Conservation (phyloP, 2,329 filamentous ascomycete species). For the Fusarium compactum region DNA sequence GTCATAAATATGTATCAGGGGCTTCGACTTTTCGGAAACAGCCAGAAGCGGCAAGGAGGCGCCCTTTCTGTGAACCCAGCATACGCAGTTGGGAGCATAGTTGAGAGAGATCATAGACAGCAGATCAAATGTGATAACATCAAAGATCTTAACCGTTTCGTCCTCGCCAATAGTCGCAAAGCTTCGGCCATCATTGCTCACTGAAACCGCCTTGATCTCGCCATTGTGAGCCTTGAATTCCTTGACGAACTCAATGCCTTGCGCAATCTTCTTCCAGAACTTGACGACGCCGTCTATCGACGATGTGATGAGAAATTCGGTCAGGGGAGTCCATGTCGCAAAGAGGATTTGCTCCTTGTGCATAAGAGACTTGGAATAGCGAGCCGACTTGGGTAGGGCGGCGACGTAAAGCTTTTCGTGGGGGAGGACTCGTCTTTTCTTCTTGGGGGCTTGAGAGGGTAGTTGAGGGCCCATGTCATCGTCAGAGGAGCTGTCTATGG, state of each 20-base stretch:
- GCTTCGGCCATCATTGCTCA: conserved; percentile 90
- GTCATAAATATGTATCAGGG: conserved; percentile 85
- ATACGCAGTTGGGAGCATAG: conserved; percentile 80
- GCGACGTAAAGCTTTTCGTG: conserved; percentile 97
- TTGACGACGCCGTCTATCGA: conserved; percentile 97
- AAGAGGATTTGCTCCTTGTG: conserved; percentile 95
- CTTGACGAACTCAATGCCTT: conserved; percentile 97
- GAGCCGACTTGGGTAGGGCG: conserved; percentile 81
- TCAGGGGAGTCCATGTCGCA: conserved; percentile 86
- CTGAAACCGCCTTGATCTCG: conserved; percentile 84
- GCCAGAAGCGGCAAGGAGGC: conserved; percentile 90
- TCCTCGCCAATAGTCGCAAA: conserved; percentile 90
- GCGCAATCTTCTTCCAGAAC: conserved; percentile 97
- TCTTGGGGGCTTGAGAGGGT: conserved; percentile 84
- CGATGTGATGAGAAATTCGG: conserved; percentile 95
- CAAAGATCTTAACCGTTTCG: conserved; percentile 83
- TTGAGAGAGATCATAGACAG: conserved; percentile 84
- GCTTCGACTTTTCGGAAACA: conserved; percentile 79
- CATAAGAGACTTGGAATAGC: conserved; percentile 97
- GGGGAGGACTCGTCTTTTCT: conserved; percentile 89
- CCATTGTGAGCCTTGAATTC: conserved; percentile 93
- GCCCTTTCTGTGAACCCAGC: conserved; percentile 90
- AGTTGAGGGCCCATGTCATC: conserved; percentile 95
- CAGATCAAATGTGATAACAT: conserved; percentile 88
- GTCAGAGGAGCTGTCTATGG: conserved; percentile 77